Conservation (phyloP, 2,329 filamentous ascomycete genomes). For the Aspergillus floridensis region DNA sequence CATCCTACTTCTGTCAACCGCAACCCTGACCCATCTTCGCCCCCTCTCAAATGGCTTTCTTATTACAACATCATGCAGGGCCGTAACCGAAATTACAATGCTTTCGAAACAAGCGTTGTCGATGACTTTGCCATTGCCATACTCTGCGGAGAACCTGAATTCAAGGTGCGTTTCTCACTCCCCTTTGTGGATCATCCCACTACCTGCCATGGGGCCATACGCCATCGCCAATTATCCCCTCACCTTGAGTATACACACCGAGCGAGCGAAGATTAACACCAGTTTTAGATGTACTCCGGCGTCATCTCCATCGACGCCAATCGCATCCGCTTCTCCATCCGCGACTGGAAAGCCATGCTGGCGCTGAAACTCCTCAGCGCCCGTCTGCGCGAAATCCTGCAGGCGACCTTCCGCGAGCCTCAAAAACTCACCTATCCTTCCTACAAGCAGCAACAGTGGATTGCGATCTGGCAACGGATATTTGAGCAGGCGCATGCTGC, state of each 20-base stretch:
- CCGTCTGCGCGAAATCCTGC: slow-evolving; percentile 72
- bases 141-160: slow-evolving; percentile 83
- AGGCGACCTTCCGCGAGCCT: slow-evolving; percentile 58
- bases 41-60: slow-evolving; percentile 70
- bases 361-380: slow-evolving; percentile 78
- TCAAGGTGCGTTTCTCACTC: slow-evolving; percentile 59
- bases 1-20: slow-evolving; percentile 91
- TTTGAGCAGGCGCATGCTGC: slow-evolving; percentile 47
- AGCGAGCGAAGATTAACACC: background rate
- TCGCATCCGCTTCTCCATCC: slow-evolving; percentile 74
- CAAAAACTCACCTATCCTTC: slow-evolving; percentile 39
- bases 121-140: slow-evolving; percentile 81
- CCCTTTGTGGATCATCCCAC: background rate
- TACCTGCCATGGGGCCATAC: background rate
- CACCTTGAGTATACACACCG: background rate
- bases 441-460: slow-evolving; percentile 68
- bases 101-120: slow-evolving; percentile 79
- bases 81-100: slow-evolving; percentile 74
- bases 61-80: slow-evolving; percentile 98
- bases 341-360: slow-evolving; percentile 87
- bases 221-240: background rate
- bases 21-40: slow-evolving; percentile 37
- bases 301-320: slow-evolving; percentile 86
- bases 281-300: slow-evolving; percentile 71
- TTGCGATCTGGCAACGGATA: slow-evolving; percentile 70